Percentiles rank a stretch among this genome's conserved stretches.
Conservation (phyloP, 23 red algal species). For the Gracilaria domingensis region DNA sequence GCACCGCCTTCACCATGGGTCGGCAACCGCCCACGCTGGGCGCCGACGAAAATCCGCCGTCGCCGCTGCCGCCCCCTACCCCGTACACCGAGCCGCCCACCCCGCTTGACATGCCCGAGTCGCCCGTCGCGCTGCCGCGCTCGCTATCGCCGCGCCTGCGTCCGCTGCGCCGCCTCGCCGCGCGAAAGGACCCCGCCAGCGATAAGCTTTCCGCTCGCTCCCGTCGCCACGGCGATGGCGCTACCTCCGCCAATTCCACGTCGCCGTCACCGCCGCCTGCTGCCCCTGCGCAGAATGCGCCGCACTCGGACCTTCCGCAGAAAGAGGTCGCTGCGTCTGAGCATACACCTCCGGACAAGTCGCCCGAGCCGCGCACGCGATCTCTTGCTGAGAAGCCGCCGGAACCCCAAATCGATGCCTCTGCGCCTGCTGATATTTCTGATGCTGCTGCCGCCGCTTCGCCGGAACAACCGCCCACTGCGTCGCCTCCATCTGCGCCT, state of each 20-base stretch:
- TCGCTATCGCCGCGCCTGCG: neutral
- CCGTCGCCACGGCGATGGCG: neutral
- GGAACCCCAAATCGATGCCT: neutral
- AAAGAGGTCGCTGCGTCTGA: neutral
- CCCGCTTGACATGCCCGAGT: neutral
- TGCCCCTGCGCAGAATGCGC: neutral
- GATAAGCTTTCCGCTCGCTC: neutral
- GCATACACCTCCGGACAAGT: neutral
- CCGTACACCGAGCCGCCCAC: conserved; percentile 37
- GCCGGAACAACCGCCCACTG: neutral
- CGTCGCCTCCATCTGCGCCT: neutral
- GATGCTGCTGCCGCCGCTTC: neutral
- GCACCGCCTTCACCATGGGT: neutral
- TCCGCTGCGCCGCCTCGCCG: conserved; percentile 6
- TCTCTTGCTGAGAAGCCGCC: neutral
- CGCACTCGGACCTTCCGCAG: neutral
- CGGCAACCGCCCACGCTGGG: conserved; percentile 8
- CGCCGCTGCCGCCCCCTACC: conserved; percentile 32
- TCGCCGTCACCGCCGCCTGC: neutral
- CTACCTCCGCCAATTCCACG: neutral
- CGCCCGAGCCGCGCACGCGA: neutral
- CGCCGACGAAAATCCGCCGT: conserved; percentile 35
- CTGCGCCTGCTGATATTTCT: neutral
- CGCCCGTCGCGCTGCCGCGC: neutral
- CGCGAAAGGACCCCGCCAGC: neutral